These are phyloP conservation scores for Hypoxylon sp. DNA, from an alignment of 2,329 filamentous ascomycete genomes.

Conservation along the genomic window DNA sequence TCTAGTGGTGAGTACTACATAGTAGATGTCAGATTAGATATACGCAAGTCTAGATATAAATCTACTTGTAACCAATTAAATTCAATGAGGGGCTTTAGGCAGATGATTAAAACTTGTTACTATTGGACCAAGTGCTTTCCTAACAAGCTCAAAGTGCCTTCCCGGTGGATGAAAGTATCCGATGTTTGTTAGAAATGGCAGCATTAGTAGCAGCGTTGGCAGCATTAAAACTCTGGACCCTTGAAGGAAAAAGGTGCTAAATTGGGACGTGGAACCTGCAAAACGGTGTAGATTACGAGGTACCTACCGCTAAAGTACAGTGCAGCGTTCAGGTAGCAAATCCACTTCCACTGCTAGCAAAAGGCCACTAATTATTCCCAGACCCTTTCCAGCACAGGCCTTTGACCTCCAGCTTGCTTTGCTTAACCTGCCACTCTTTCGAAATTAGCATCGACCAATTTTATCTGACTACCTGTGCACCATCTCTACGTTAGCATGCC, in stretches of 20 bases:
- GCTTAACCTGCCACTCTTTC: conserved; percentile 33
- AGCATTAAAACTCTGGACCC: not conserved
- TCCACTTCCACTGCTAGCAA: not conserved
- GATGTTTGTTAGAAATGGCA: not conserved
- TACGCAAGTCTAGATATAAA: not conserved
- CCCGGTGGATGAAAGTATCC: not conserved
- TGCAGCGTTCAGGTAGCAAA: not conserved
- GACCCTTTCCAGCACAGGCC: conserved; percentile 14
- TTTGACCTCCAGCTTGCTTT: conserved; percentile 29
- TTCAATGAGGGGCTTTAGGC: not conserved
- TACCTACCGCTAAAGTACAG: conserved; percentile 14
- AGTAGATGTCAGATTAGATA: no score
- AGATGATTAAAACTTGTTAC: not conserved
- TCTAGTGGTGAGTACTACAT: no score
- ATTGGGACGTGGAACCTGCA: conserved; percentile 4
- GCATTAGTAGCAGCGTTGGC: no score
- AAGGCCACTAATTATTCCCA: conserved; percentile 11
- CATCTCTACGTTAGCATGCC: conserved; percentile 36
- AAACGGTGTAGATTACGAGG: conserved; percentile 25
- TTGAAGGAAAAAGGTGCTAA: conserved; percentile 17
- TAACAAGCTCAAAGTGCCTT: conserved; percentile 4
- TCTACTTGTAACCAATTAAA: not conserved
- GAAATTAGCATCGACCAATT: conserved; percentile 46
- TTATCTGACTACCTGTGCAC: conserved; percentile 30
- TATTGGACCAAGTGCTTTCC: not conserved